Evolutionary conservation across 1,284 basidiomycete genomes (phyloP).

Genomic region (Leccinum fallax): DNA sequence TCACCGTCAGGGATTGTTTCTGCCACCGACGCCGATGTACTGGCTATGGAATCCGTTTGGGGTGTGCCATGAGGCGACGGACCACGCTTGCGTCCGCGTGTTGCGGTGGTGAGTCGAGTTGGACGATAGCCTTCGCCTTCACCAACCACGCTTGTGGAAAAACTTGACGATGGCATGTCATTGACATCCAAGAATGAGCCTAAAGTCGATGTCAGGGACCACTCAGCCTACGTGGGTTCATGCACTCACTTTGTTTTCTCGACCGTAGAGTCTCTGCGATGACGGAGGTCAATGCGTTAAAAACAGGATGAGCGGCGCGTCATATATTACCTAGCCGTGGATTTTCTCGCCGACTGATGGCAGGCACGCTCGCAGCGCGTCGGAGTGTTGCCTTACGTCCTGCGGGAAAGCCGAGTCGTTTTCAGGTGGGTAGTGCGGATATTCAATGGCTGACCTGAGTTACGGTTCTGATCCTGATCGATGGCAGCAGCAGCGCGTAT

Average conservation of each 20-base stretch:
- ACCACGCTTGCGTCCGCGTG: conserved; percentile 24
- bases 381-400: conserved; percentile 15
- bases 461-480: background rate
- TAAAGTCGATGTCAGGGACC: conserved; percentile 11
- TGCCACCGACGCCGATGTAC: conserved; percentile 4
- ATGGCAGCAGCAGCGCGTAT: background rate
- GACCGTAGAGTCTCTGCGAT: conserved; percentile 16
- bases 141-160: conserved; percentile 16
- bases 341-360: conserved; percentile 12
- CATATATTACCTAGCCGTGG: conserved; percentile 18
- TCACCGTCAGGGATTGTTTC: conserved; percentile 3
- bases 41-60: conserved; percentile 1
- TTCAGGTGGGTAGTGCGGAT: conserved; percentile 4
- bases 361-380: conserved; percentile 22
- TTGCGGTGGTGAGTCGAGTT: conserved; percentile 13
- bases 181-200: conserved; percentile 13
- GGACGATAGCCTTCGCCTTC: conserved; percentile 7
- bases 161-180: conserved; percentile 9
- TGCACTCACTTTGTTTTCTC: conserved; percentile 22
- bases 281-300: conserved; percentile 16
- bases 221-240: background rate
- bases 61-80: conserved; percentile 3
- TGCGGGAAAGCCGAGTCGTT: conserved; percentile 12
- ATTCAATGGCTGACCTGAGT: conserved; percentile 23
- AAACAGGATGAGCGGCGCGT: background rate